These are phyloP conservation scores for Hortiboletus campestris DNA, from an alignment of 768 basidiomycete species.

Conservation along the genomic window DNA sequence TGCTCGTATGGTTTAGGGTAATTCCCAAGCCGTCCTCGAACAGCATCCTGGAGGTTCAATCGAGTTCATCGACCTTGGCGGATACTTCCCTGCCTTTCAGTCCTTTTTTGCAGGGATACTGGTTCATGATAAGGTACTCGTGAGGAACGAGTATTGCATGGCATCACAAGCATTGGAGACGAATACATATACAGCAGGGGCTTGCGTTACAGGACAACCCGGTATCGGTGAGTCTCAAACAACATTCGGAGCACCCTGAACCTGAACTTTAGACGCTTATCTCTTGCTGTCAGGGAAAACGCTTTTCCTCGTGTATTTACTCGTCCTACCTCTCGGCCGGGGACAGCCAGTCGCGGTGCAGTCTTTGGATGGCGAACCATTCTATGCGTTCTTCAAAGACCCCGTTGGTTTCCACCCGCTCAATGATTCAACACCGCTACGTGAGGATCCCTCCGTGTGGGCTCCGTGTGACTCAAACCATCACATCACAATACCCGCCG, in stretches of 20 bases:
- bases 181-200: no score
- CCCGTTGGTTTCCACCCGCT: background rate
- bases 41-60: background rate
- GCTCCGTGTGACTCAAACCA: background rate
- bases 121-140: background rate
- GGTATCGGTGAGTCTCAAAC: no score
- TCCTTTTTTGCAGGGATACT: background rate
- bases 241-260: no score
- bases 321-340: no score
- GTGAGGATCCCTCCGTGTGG: background rate
- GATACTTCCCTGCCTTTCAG: background rate
- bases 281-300: no score
- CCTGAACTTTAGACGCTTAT: no score
- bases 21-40: background rate
- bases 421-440: accelerated
- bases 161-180: no score
- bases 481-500: accelerated
- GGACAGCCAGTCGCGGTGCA: no score
- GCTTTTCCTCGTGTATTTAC: no score
- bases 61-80: background rate
- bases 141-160: background rate
- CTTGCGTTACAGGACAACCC: no score
- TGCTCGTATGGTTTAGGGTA: background rate
- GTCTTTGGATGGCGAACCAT: no score
- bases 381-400: background rate